Evolutionary conservation across 805 yeast species (phyloP), one percentile per base, ranked within the genome.

Genomic region (Candida gorgasii): DNA sequence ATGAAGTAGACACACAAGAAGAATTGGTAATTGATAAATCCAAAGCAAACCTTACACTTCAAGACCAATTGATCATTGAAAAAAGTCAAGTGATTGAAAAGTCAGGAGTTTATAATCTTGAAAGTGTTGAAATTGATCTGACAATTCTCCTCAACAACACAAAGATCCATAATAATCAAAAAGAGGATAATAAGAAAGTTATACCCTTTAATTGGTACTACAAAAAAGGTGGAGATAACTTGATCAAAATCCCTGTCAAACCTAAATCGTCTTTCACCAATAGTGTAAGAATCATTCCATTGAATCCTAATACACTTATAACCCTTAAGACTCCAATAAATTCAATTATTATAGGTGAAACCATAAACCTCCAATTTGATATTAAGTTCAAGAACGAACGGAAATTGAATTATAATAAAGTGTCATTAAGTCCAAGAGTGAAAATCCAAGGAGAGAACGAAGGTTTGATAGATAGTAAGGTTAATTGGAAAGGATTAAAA

Each of bases 401-500:
- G 39, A 49, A 26, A 36, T 55, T 20, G 8, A 40, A 44, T 5
- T 60, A 59, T 44, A 46, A 50, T 23, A 47, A 50, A 34, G 43
- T 65, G 3, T 36, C 49, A 11, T 34, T 66, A 12, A 47, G 55
- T 8, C 56, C 59, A 6, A 50, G 58, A 34, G 43, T 59, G 1
- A 54, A 48, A 17, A 42, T 59, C 5, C 39, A 42, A 14, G 17
- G 22, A 3, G 22, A 13, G 16, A 19, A 24, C 13, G 37, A 36
- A 23, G 40, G 36, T 8, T 39, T 43, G 22, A 32, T 49, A 11
- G 47, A 46, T 23, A 36, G 43, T 14, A 62, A 52, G 34, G 53
- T 53, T 3, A 58, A 57, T 40, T 70, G 74, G 74, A 59, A 63
- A 16, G 48, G 39, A 5, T 44, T 62, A 32, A 70, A 70, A 44